Evolutionary conservation across 352 stramenopile species (phyloP), one percentile per base, ranked within the genome.

Genomic region (Thalassiosira delicatula): DNA sequence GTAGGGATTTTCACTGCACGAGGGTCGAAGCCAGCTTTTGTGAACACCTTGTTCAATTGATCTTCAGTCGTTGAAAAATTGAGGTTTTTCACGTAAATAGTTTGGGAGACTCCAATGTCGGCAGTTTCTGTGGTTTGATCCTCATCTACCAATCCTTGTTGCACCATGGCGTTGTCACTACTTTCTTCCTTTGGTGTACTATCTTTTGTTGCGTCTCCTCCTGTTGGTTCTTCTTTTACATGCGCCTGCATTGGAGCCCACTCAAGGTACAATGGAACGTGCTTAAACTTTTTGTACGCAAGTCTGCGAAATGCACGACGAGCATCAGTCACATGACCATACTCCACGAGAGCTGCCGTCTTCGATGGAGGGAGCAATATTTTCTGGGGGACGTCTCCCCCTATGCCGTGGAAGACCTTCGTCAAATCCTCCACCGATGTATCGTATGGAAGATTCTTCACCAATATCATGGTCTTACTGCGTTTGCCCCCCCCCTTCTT

Each of bases 31-130:
- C 62, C 82, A 74, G 86, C 62, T 86, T 90, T 84, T 84, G 32
- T 42, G 73, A 94, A 92, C 2, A 88, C 66, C 17, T 69, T 29
- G 93, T 95, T 60, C 14, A 99, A 88, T 4, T 79, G 70, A 46
- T 93, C 83, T 79, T 99, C 96, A 9, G 92, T 96, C 23, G 97
- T 99, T 5, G 82, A 81, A 83, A 99, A 99, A 83, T 97, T 98
- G n/a, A 99, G 90, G 85, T 99, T 99, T 90, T 99, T 99, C 19
- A 99, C 95, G 73, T 97, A 99, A 56, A 99, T 81, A 35, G 89
- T 88, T 59, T 90, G 61, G 25, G 70, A 72, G 46, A 88, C 51
- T 93, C 98, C 82, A 87, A 76, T 85, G 14, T 94, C 85, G 70
- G 95, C 92, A 59, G 93, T 92, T 65, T 96, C 91, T 30, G 93